Evolutionary conservation across 148 eudicot genomes (phyloP), one percentile per base, ranked within the genome.

Genomic region (Fagopyrum homotropicum): DNA sequence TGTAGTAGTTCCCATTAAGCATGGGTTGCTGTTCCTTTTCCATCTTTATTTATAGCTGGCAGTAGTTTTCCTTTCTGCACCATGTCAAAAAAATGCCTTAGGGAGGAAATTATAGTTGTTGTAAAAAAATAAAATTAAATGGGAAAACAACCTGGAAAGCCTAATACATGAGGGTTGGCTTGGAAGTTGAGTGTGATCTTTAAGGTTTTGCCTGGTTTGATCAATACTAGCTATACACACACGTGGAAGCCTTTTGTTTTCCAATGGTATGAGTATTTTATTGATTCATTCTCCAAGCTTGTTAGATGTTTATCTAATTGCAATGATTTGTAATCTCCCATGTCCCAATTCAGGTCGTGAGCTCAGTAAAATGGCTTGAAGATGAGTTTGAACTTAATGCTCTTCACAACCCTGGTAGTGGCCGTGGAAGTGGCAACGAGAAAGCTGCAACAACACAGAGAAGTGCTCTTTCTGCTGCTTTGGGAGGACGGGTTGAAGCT

Each of bases 351-450:
- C 85, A 96, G 99, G 99, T 96, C 76, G 99, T 92, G 69, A 96
- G 99, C 87, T 92, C 98, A 30, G 99, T 96, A 79, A 92, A 96
- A 84, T 96, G 99, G 99, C 98, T 96, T 75, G 99, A 96, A 84
- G 99, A 96, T 85, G 99, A 96, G 86, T 87, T 96, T 81, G 99
- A 96, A 85, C 98, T 96, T 64, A 96, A 92, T 86, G 98, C 99
- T 77, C 99, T 96, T 84, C 99, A 95, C 77, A 95, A 90, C 82
- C 99, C 99, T 73, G 98, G 97, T 60, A 96, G 98, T 77, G 86
- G 94, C 61, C 86, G 89, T 63, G 99, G 88, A 26, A 86, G 82
- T 82, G 90, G 99, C 60, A 96, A 92, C 81, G 99, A 96, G 85
- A 96, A 92, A 87, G 98, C 94, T 80, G 98, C 98, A 78, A 82